A percentile compares a stretch with the other conserved stretches of the same genome.
These are phyloP conservation scores for Nymphaea colorata DNA, from an alignment of 164 flowering plant genomes.

Conservation along the genomic window DNA sequence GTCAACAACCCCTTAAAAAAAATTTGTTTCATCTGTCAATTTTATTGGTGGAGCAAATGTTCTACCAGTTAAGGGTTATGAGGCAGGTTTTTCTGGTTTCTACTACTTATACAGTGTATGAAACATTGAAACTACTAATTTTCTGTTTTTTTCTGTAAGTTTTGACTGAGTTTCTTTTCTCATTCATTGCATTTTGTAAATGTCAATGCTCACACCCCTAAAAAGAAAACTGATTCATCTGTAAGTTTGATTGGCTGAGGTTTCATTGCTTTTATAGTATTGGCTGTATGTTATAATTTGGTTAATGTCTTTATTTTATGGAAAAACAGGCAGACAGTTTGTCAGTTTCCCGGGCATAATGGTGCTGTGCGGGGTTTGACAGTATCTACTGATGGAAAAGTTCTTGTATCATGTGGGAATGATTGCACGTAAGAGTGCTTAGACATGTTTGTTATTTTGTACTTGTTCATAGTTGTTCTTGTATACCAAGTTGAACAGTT, in stretches of 20 bases:
- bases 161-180: no score
- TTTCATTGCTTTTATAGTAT: no score
- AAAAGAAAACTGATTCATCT: not conserved
- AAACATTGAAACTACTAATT: no score
- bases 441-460: no score
- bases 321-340: conserved; percentile 51
- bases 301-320: not conserved
- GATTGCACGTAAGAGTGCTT: conserved; percentile 70
- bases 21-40: no score
- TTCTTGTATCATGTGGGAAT: conserved; percentile 80
- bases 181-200: no score
- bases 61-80: no score
- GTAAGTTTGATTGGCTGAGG: not conserved
- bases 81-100: no score
- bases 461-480: not conserved
- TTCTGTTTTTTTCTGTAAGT: no score
- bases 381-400: conserved; percentile 84
- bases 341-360: conserved; percentile 84
- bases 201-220: not conserved
- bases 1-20: no score
- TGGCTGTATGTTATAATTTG: not conserved
- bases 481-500: not conserved
- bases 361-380: conserved; percentile 84
- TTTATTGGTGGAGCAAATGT: no score
- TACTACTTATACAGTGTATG: no score